Conservation (phyloP, 129 eudicot species). For the Lonicera japonica region DNA sequence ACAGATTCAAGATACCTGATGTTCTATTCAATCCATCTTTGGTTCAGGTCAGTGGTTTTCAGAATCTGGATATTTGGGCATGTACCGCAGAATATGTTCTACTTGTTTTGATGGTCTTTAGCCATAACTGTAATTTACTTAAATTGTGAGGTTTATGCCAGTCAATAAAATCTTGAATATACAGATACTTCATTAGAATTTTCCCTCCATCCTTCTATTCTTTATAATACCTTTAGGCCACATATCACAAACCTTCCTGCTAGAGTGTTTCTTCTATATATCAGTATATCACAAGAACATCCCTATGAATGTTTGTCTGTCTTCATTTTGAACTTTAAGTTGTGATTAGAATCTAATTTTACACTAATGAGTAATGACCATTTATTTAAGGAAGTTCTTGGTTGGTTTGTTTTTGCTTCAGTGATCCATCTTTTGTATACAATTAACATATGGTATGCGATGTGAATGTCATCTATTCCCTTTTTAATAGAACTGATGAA, state of each 20-base stretch:
- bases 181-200: background rate
- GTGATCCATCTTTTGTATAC: no score
- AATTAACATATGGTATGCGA: no score
- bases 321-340: no score
- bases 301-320: no score
- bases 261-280: background rate
- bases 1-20: slow-evolving; percentile 96
- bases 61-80: slow-evolving; percentile 1
- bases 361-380: no score
- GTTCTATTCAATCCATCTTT: slow-evolving; percentile 85
- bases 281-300: no score
- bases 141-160: background rate
- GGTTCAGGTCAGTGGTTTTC: slow-evolving; percentile 56
- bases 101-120: no score
- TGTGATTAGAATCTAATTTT: no score
- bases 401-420: no score
- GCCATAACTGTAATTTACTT: background rate
- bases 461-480: no score
- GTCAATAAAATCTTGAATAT: background rate
- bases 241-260: background rate
- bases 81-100: background rate
- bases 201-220: background rate
- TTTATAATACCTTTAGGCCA: background rate
- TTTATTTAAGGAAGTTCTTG: no score
- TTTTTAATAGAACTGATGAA: no score